Percentiles rank a stretch among this genome's conserved stretches.
Conservation (phyloP, 306 rosid species). For the Heteromeles arbutifolia region DNA sequence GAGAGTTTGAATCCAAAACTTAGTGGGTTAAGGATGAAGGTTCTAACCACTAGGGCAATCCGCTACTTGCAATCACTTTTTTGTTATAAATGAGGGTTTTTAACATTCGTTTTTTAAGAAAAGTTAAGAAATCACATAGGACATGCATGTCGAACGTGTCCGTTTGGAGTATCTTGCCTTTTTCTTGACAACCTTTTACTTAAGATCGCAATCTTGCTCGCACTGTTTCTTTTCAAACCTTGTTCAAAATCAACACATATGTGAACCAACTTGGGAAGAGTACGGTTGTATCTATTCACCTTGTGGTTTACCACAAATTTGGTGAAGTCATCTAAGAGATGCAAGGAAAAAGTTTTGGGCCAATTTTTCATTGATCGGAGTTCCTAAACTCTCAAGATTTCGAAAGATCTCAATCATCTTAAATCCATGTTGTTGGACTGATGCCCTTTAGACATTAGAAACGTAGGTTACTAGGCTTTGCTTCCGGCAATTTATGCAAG, state of each 20-base stretch:
- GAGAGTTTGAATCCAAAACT: too few relatives aligned
- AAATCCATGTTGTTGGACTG: background rate
- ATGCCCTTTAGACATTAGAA: background rate
- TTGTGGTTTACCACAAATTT: background rate
- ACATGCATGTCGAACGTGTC: too few relatives aligned
- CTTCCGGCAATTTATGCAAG: too few relatives aligned
- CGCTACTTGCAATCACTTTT: too few relatives aligned
- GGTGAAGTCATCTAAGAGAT: background rate
- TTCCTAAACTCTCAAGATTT: background rate
- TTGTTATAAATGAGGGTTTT: too few relatives aligned
- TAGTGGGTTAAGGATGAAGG: too few relatives aligned
- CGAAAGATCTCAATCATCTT: background rate
- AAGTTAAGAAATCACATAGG: too few relatives aligned
- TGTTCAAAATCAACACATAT: background rate
- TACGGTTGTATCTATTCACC: background rate
- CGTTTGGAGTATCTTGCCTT: too few relatives aligned
- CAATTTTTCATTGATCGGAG: background rate
- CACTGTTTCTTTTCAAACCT: background rate
- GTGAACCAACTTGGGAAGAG: background rate
- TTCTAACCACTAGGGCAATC: too few relatives aligned
- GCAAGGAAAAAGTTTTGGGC: background rate
- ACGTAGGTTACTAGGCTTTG: too few relatives aligned
- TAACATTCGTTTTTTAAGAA: too few relatives aligned
- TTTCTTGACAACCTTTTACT: background rate
- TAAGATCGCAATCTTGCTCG: background rate